Evolutionary conservation across 2,329 filamentous ascomycete genomes (phyloP), one percentile per base, ranked within the genome.

Genomic region (Exophiala viscosa): DNA sequence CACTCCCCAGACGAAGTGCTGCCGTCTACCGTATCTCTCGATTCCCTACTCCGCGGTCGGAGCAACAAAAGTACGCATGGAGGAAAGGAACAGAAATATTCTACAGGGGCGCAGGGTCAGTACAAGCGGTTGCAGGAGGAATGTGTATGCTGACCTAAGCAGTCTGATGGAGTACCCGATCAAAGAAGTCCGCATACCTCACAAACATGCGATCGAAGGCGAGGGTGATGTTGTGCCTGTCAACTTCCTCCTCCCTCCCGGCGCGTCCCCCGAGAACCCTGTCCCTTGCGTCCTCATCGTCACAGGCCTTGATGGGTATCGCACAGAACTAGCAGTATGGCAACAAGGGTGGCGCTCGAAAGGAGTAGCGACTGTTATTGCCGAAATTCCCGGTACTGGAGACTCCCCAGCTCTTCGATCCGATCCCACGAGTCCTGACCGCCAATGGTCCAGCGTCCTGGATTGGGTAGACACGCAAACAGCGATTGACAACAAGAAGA

Each of bases 11-110:
- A n/a, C 82, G 86, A 17, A 84, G 84, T 4, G 86, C 85, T 17
- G 82, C 84, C 20, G 76, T 90, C n/a, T 85, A 87, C 67, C 79
- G 87, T 47, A 89, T 90, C 60, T 78, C 84, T 0, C 78, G 87
- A 13, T 90, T 90, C 64, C 86, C 87, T 3, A 51, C 60, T 2
- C 54, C 55, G 17, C 54, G 62, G 17, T 63, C 61, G 17, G 53
- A 58, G 45, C 60, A 61, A 44, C 62, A 64, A 45, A 55, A 57
- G 31, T 52, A 58, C 49, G 62, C 62, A 11, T 64, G 62, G 62
- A 55, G 40, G 18, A 45, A 51, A 20, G 62, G 62, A 14, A 61
- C 57, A 45, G 57, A 62, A 34, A 50, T 59, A n/a, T 63, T 62
- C 40, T 63, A 62, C 56, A 62, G 61, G 45, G 61, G 61, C 31